phyloP scores from a whole-genome alignment of 2,329 filamentous ascomycete genomes.

The Botryotinia calthae region DNA sequence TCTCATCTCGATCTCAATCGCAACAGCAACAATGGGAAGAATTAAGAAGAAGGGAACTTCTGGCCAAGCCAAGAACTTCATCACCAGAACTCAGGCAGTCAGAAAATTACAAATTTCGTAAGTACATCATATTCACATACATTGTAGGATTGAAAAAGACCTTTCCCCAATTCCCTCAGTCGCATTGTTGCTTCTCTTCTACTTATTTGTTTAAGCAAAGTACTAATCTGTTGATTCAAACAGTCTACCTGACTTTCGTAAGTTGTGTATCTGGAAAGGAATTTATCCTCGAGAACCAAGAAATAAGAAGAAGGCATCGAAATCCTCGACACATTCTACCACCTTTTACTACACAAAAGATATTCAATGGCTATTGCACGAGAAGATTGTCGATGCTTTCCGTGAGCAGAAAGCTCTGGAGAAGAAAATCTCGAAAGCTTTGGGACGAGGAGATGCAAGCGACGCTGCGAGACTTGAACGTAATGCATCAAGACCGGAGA shows the following conservation, averaged over 20 bases:
- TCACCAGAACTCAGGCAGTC: conserved; percentile 94
- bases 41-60: conserved; percentile 87
- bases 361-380: conserved; percentile 96
- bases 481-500: conserved; percentile 85
- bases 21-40: conserved; percentile 57
- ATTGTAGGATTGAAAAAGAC: not conserved
- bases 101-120: conserved; percentile 83
- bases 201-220: not conserved
- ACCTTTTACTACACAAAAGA: conserved; percentile 94
- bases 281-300: conserved; percentile 97
- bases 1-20: conserved; percentile 3
- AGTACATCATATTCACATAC: not conserved
- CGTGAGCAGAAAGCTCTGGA: conserved; percentile 94
- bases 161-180: not conserved
- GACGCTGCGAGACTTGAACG: conserved; percentile 84
- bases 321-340: conserved; percentile 83
- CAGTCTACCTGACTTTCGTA: conserved; percentile 93
- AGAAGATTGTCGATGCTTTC: conserved; percentile 91
- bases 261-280: conserved; percentile 99
- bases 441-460: conserved; percentile 85
- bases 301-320: conserved; percentile 95
- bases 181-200: not conserved
- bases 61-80: conserved; percentile 96
- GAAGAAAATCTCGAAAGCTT: conserved; percentile 93
- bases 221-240: not conserved